Evolutionary conservation across 2,329 filamentous ascomycete species (phyloP).

Genomic region (Stachybotrys elegans): DNA sequence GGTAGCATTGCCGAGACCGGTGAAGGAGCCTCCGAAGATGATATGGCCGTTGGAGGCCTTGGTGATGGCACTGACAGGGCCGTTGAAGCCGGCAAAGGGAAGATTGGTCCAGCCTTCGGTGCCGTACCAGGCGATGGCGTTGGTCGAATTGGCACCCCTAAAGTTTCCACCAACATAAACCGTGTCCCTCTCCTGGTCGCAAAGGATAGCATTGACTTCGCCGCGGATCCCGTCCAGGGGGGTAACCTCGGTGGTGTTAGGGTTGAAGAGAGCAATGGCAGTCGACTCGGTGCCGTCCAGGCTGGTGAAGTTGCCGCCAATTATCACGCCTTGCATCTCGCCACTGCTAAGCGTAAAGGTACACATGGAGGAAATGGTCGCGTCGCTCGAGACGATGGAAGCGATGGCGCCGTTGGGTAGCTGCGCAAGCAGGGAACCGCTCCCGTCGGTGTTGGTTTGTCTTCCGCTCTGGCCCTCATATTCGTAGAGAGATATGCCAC

Average conservation of each 20-base stretch:
- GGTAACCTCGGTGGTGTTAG: constrained; percentile 62
- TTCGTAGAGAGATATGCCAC: constrained; percentile 84
- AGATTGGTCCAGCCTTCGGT: constrained; percentile 70
- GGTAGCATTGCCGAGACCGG: constrained; percentile 77
- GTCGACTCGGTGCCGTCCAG: constrained; percentile 70
- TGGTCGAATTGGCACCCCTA: constrained; percentile 72
- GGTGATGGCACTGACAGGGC: constrained; percentile 79
- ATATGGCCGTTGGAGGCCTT: constrained; percentile 78
- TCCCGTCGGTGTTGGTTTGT: constrained; percentile 66
- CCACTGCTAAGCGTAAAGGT: constrained; percentile 64
- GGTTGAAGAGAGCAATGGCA: constrained; percentile 77
- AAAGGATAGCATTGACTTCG: constrained; percentile 75
- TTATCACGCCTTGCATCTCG: constrained; percentile 65
- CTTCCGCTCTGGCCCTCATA: constrained; percentile 74
- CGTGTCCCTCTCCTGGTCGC: constrained; percentile 69
- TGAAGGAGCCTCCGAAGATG: constrained; percentile 87
- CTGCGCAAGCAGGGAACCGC: constrained; percentile 72
- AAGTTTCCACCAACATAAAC: constrained; percentile 93
- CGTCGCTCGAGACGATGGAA: constrained; percentile 71
- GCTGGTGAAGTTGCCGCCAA: constrained; percentile 95
- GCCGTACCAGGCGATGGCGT: constrained; percentile 78
- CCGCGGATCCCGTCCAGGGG: constrained; percentile 79
- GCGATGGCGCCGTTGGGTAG: constrained; percentile 83
- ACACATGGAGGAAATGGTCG: constrained; percentile 85
- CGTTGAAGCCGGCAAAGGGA: constrained; percentile 92